Evolutionary conservation across 2,329 filamentous ascomycete genomes (phyloP), one percentile per base, ranked within the genome.

Genomic region (Rhynchosporium secalis): DNA sequence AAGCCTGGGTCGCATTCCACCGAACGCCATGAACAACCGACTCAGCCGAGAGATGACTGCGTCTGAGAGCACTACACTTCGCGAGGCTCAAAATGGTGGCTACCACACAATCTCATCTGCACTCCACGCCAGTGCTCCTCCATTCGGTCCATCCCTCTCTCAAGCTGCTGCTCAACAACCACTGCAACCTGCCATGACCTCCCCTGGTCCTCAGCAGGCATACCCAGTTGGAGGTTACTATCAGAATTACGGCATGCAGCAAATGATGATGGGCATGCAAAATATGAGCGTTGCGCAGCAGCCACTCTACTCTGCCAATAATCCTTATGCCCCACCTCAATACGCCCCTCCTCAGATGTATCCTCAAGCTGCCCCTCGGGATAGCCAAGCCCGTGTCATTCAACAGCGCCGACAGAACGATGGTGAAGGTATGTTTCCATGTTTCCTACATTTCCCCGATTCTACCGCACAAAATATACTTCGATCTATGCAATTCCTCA

Each of bases 1-100:
- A 43, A 95, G 86, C 74, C 83, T 95, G 64, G 91, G 92, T 58
- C 89, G 91, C 60, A 91, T 92, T 71, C 90, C 91, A 38, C 81
- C 83, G 49, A 86, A 86, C 61, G 76, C 89, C 58, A 82, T 82
- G 61, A 84, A 85, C 60, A 84, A 84, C 70, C 87, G 89, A 65
- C 89, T 92, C 73, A 90, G 82, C 74, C 88, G 90, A 62, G 90
- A 94, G 73, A 78, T 92, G 31, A 77, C 76, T 45, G 64, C 71
- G 12, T 60, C 62, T 28, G 72, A 74, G n/a, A 62, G 65, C 36
- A 60, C 65, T 29, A 66, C 63, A 13, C 56, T 71, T 45, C 74
- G 76, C 38, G 80, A 85, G 61, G 79, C 81, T 40, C 72, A 74
- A 47, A 76, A 72, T 62, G 74, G 76, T 70, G 79, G 77, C 60